Conservation (phyloP, 2,329 filamentous ascomycete genomes). For the Curvularia eragrostidis region DNA sequence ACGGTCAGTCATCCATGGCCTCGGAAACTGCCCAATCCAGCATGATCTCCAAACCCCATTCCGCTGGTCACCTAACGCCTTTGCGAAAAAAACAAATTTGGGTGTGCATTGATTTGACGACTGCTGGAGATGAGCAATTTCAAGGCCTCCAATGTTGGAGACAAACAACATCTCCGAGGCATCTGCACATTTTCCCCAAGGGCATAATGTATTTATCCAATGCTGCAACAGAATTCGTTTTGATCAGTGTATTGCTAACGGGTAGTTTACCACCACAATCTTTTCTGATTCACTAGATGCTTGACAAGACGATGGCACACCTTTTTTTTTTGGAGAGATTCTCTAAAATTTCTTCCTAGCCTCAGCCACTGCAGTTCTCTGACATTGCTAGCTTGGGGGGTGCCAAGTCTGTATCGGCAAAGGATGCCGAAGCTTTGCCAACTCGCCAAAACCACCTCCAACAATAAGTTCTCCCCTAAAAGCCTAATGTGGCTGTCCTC, state of each 20-base stretch:
- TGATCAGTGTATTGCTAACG: not conserved
- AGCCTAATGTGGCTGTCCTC: not conserved
- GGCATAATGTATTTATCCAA: not conserved
- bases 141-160: not conserved
- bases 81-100: not conserved
- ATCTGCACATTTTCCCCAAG: not conserved
- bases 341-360: not conserved
- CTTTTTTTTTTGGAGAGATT: not conserved
- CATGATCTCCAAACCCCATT: not conserved
- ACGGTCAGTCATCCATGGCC: not conserved
- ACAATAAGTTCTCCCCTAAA: not conserved
- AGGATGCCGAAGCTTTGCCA: not conserved
- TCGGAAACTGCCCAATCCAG: not conserved
- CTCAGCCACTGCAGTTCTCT: not conserved
- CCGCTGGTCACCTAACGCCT: not conserved
- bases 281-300: not conserved
- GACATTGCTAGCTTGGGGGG: not conserved
- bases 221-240: not conserved
- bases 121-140: not conserved
- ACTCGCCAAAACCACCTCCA: not conserved
- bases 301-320: not conserved
- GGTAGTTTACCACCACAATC: not conserved
- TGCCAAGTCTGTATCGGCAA: not conserved
- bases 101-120: not conserved
- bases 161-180: not conserved